Evolutionary conservation across 1,284 basidiomycete species (phyloP).

Genomic region (Leucoagaricus sp.): DNA sequence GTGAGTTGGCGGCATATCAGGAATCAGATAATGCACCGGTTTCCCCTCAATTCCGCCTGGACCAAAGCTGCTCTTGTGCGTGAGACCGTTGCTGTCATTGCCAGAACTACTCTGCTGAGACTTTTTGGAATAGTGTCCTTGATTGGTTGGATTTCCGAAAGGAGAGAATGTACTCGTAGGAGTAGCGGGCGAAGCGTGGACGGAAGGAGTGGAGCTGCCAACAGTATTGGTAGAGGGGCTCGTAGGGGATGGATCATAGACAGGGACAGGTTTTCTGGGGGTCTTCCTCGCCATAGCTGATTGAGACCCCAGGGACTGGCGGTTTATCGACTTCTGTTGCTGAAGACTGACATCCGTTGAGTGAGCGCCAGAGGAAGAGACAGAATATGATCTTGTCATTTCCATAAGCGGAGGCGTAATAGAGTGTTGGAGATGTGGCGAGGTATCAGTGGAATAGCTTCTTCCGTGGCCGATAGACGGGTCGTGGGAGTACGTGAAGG

Average conservation of each 20-base stretch:
- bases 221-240: not conserved
- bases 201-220: constrained; percentile 18
- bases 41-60: constrained; percentile 38
- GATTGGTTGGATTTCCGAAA: not conserved
- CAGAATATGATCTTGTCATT: constrained; percentile 6
- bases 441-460: constrained; percentile 21
- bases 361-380: constrained; percentile 11
- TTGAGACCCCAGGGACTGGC: constrained; percentile 18
- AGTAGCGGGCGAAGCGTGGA: constrained; percentile 14
- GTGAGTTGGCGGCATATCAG: constrained; percentile 35
- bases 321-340: constrained; percentile 21
- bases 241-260: constrained; percentile 34
- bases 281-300: constrained; percentile 23
- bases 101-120: constrained; percentile 17
- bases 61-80: constrained; percentile 41
- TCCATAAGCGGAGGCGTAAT: constrained; percentile 7
- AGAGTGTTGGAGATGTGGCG: constrained; percentile 14
- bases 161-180: constrained; percentile 2
- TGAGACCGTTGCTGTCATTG: constrained; percentile 26
- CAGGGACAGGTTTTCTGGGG: constrained; percentile 41
- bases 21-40: constrained; percentile 41
- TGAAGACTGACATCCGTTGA: constrained; percentile 3
- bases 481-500: constrained; percentile 8
- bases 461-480: constrained; percentile 5
- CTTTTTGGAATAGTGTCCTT: constrained; percentile 29